phyloP scores from a whole-genome alignment of 2,329 filamentous ascomycete species.

The Hyphodiscus sp. region DNA sequence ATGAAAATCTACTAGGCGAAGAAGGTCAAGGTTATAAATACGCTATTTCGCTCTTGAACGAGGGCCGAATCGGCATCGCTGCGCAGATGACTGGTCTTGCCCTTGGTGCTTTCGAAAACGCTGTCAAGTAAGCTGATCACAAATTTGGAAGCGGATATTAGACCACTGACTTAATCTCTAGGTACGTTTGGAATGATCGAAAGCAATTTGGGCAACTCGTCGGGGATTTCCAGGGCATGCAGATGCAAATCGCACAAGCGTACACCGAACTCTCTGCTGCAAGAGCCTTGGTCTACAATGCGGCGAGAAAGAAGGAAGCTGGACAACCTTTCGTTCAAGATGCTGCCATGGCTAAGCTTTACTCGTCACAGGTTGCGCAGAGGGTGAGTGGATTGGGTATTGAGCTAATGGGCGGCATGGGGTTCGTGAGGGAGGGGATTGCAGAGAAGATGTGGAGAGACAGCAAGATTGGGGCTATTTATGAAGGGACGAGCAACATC shows the following conservation, averaged over 20 bases:
- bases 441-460: slow-evolving; percentile 98
- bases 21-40: slow-evolving; percentile 96
- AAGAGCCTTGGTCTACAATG: slow-evolving; percentile 89
- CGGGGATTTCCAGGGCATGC: slow-evolving; percentile 98
- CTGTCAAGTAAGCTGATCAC: slow-evolving; percentile 54
- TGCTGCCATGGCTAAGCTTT: slow-evolving; percentile 97
- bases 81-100: slow-evolving; percentile 98
- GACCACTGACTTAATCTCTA: slow-evolving; percentile 27
- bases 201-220: slow-evolving; percentile 92
- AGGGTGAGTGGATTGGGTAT: slow-evolving; percentile 79
- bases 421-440: slow-evolving; percentile 90
- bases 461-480: slow-evolving; percentile 97
- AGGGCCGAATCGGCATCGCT: slow-evolving; percentile 94
- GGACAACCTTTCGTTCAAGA: slow-evolving; percentile 93
- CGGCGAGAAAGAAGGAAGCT: slow-evolving; percentile 94
- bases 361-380: slow-evolving; percentile 85
- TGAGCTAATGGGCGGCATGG: slow-evolving; percentile 99
- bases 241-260: slow-evolving; percentile 94
- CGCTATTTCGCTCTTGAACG: slow-evolving; percentile 88
- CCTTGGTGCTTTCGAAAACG: slow-evolving; percentile 91
- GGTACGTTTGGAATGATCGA: slow-evolving; percentile 96
- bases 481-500: slow-evolving; percentile 82
- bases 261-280: slow-evolving; percentile 92
- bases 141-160: neutral
- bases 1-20: slow-evolving; percentile 80